Evolutionary conservation across 208 protist species (phyloP).

Genomic region (Paratrypanosoma confusum): DNA sequence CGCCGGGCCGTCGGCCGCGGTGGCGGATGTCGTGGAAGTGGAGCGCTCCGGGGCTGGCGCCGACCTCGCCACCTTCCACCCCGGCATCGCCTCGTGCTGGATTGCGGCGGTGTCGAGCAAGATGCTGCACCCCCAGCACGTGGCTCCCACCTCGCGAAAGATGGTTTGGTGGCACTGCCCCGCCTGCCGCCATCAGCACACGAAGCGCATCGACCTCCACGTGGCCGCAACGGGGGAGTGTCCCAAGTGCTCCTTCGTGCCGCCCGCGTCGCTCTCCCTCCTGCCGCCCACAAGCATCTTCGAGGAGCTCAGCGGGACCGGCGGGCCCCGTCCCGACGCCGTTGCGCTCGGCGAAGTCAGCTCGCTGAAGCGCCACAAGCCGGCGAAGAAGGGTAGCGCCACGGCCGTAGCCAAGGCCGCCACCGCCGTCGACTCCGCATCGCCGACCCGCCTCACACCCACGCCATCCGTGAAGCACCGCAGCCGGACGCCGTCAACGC

Average conservation of each 20-base stretch:
- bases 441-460: too few species aligned
- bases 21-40: too few species aligned
- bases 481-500: slow-evolving; percentile 42
- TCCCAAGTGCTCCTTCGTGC: slow-evolving; percentile 42
- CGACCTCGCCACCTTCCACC: slow-evolving; percentile 43
- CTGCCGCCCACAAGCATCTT: too few species aligned
- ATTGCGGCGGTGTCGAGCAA: slow-evolving; percentile 66
- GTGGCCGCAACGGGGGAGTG: slow-evolving; percentile 53
- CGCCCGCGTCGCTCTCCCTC: too few species aligned
- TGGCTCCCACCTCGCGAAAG: slow-evolving; percentile 46
- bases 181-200: slow-evolving; percentile 41
- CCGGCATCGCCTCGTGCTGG: slow-evolving; percentile 53
- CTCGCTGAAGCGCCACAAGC: too few species aligned
- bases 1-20: too few species aligned
- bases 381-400: too few species aligned
- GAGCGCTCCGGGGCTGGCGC: neutral
- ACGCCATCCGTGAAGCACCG: slow-evolving; percentile 18
- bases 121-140: slow-evolving; percentile 70
- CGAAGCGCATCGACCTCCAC: slow-evolving; percentile 67
- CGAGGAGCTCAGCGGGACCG: too few species aligned
- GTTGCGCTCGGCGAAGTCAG: too few species aligned
- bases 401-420: too few species aligned
- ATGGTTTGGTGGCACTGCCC: slow-evolving; percentile 74
- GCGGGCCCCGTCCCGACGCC: too few species aligned
- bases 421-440: too few species aligned